Evolutionary conservation across 1,139 yeast species (phyloP).

Genomic region (Blastobotrys arbuscula): DNA sequence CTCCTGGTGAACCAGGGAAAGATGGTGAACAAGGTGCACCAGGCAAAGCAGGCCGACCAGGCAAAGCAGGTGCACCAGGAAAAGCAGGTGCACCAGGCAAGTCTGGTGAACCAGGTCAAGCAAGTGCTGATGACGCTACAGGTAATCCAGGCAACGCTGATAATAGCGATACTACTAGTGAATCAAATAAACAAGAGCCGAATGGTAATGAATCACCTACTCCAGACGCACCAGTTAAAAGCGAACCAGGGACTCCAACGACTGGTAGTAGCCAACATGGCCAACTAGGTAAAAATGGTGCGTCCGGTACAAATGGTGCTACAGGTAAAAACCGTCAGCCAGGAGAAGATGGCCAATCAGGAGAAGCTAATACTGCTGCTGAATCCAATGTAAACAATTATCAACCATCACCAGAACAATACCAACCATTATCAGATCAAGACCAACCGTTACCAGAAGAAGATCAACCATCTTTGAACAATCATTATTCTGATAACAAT

Average conservation of each 20-base stretch:
- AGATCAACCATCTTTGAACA: not conserved
- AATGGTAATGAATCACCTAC: too few species aligned
- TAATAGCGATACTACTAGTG: too few species aligned
- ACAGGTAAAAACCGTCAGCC: not conserved
- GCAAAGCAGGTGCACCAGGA: not conserved
- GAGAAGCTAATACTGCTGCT: not conserved
- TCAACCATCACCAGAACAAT: not conserved
- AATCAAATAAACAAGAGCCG: too few species aligned
- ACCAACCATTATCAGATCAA: not conserved
- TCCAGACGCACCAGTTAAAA: too few species aligned
- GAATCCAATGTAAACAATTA: not conserved
- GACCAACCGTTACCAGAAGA: not conserved
- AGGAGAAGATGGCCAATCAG: not conserved
- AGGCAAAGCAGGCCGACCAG: not conserved
- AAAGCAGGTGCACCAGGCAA: not conserved
- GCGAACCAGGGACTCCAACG: not conserved
- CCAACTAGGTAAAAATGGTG: not conserved
- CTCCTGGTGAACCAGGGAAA: not conserved
- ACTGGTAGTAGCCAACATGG: too few species aligned
- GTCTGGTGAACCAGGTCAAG: not conserved
- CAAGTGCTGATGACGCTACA: not conserved
- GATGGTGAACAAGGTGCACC: not conserved
- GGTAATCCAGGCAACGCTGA: not conserved
- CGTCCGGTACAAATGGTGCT: not conserved
- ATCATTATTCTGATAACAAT: not conserved